These are phyloP conservation scores for Venturia effusa DNA, from an alignment of 2,329 filamentous ascomycete species.

Conservation along the genomic window DNA sequence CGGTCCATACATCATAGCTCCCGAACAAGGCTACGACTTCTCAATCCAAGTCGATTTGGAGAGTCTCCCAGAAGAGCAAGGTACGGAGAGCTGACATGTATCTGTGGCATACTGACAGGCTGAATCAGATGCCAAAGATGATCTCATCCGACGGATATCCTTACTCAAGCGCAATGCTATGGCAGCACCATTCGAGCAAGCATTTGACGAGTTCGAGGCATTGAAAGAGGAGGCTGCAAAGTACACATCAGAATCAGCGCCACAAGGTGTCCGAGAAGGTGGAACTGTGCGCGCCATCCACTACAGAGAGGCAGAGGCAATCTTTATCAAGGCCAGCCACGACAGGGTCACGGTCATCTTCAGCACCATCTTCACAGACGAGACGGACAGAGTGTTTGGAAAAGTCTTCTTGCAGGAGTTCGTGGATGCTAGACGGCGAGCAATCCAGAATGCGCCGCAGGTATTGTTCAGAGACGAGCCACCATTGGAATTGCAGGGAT, in stretches of 20 bases:
- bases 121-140: slow-evolving; percentile 64
- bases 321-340: slow-evolving; percentile 95
- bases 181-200: slow-evolving; percentile 96
- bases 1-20: slow-evolving; percentile 74
- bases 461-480: slow-evolving; percentile 93
- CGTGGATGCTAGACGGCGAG: slow-evolving; percentile 85
- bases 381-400: slow-evolving; percentile 93
- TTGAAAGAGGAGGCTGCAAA: slow-evolving; percentile 81
- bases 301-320: slow-evolving; percentile 97
- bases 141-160: slow-evolving; percentile 75
- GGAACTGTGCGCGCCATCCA: slow-evolving; percentile 93
- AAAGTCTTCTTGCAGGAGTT: slow-evolving; percentile 91
- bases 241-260: slow-evolving; percentile 88
- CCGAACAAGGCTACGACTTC: slow-evolving; percentile 92
- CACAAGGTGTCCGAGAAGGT: slow-evolving; percentile 79
- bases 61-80: slow-evolving; percentile 68
- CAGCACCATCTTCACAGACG: slow-evolving; percentile 94
- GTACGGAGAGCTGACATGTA: slow-evolving; percentile 29
- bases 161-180: slow-evolving; percentile 96
- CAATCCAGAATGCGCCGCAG: slow-evolving; percentile 96
- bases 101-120: slow-evolving; percentile 16
- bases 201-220: slow-evolving; percentile 84
- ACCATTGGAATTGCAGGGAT: slow-evolving; percentile 77
- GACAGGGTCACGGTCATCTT: slow-evolving; percentile 98
- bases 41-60: slow-evolving; percentile 85